Percentiles rank a stretch among this genome's conserved stretches.
phyloP scores from a whole-genome alignment of 768 basidiomycete species.

The Boletus rufocinnamomeus region DNA sequence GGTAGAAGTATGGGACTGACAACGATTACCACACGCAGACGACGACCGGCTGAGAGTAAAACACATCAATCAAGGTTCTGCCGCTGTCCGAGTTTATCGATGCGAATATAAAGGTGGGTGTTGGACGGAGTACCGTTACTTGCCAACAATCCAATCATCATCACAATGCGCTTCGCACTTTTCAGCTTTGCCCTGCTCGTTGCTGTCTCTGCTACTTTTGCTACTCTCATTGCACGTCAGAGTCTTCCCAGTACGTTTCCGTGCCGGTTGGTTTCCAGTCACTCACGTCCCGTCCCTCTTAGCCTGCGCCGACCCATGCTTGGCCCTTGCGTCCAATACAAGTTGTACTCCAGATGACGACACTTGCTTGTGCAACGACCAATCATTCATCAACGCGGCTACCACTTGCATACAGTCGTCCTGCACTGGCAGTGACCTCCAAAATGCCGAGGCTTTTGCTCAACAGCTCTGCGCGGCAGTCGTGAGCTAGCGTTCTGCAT shows the following conservation, averaged over 20 bases:
- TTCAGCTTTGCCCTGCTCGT: constrained; percentile 16
- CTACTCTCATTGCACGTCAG: constrained; percentile 24
- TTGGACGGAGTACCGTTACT: too few species aligned
- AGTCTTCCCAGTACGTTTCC: constrained; percentile 25
- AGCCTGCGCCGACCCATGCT: constrained; percentile 58
- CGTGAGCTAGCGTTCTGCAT: constrained; percentile 37
- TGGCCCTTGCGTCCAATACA: constrained; percentile 43
- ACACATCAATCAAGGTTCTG: neutral
- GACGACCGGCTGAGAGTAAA: neutral
- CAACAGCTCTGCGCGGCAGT: constrained; percentile 47
- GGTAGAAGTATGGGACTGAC: neutral
- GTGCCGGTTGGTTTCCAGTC: neutral
- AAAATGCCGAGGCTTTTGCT: constrained; percentile 43
- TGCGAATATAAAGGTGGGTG: neutral
- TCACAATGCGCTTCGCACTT: constrained; percentile 22
- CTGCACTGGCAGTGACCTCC: constrained; percentile 53
- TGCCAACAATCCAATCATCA: neutral
- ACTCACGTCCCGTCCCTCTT: neutral
- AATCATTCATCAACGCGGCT: constrained; percentile 45
- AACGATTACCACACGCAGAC: neutral
- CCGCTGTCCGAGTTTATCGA: neutral
- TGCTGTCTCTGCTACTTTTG: constrained; percentile 18
- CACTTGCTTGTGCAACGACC: constrained; percentile 56
- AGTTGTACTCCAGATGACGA: constrained; percentile 52
- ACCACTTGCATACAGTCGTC: constrained; percentile 48